Percentiles rank a stretch among this genome's conserved stretches.
Conservation (phyloP, 2,329 filamentous ascomycete species). For the Ceratocystis papillata region DNA sequence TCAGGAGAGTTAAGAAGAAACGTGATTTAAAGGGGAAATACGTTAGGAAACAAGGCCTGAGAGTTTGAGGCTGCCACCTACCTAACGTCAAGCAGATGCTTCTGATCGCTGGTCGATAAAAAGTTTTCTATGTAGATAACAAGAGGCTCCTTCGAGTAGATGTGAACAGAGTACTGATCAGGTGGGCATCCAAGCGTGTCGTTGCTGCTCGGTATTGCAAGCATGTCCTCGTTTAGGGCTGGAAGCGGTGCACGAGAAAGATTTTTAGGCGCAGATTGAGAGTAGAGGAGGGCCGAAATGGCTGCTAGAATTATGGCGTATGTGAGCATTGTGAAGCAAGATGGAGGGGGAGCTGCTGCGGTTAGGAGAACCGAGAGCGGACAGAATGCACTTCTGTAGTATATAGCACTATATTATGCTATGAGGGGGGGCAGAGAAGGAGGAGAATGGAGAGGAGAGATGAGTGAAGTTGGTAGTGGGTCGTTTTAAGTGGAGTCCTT, state of each 20-base stretch:
- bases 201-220: constrained; percentile 38
- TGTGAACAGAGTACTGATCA: constrained; percentile 38
- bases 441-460: too few species aligned
- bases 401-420: too few species aligned
- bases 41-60: background rate
- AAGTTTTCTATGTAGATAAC: constrained; percentile 42
- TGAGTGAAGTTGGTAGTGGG: constrained; percentile 1
- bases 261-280: constrained; percentile 36
- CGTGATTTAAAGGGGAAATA: background rate
- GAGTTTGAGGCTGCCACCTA: constrained; percentile 27
- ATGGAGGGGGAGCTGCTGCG: background rate
- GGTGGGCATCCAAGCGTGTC: constrained; percentile 33
- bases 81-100: constrained; percentile 37
- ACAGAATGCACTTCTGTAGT: too few species aligned
- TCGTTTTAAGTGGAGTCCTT: background rate
- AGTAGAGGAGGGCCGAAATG: constrained; percentile 35
- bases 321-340: background rate
- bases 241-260: constrained; percentile 35
- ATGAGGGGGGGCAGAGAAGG: too few species aligned
- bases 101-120: constrained; percentile 35
- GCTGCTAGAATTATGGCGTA: constrained; percentile 34
- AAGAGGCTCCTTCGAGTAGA: constrained; percentile 33
- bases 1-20: background rate
- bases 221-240: constrained; percentile 40
- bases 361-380: background rate